A percentile compares a stretch with the other conserved stretches of the same genome.
Evolutionary conservation across 768 basidiomycete genomes (phyloP).

Genomic region (Tephrocybe sp.): DNA sequence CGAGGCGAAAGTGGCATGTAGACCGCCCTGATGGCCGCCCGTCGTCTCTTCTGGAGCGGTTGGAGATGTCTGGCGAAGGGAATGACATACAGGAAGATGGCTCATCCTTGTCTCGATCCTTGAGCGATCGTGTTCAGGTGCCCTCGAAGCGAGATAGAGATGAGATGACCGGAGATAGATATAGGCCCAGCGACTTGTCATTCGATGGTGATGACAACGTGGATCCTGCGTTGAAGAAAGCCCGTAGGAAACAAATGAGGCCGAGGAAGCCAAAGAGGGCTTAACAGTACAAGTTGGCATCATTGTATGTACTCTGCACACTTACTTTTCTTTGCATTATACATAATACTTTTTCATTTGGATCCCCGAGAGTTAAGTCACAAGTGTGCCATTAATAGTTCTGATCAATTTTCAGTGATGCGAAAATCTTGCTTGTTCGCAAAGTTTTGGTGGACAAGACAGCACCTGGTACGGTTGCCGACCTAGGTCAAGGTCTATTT

Average conservation of each 20-base stretch:
- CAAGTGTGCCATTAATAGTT: too few relatives aligned
- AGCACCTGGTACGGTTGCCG: too few relatives aligned
- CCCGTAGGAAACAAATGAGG: slow-evolving; percentile 27
- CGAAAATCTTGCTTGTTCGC: too few relatives aligned
- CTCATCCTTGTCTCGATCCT: slow-evolving; percentile 23
- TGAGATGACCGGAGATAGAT: slow-evolving; percentile 24
- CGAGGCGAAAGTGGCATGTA: not conserved
- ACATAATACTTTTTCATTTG: too few relatives aligned
- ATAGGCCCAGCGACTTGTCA: slow-evolving; percentile 15
- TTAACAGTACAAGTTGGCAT: slow-evolving; percentile 3
- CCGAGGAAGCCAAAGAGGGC: slow-evolving; percentile 24
- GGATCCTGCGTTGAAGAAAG: slow-evolving; percentile 26
- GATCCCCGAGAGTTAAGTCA: too few relatives aligned
- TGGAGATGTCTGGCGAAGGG: slow-evolving; percentile 26
- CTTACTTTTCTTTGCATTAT: too few relatives aligned
- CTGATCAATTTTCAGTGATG: too few relatives aligned
- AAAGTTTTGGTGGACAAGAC: too few relatives aligned
- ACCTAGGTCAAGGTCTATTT: too few relatives aligned
- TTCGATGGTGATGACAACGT: slow-evolving; percentile 29
- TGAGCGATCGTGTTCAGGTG: slow-evolving; percentile 38
- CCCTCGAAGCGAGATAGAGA: slow-evolving; percentile 41
- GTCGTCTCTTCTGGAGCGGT: slow-evolving; percentile 34
- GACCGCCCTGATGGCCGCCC: slow-evolving; percentile 20
- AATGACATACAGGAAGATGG: slow-evolving; percentile 9
- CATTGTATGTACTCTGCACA: slow-evolving; percentile 1